phyloP scores from a whole-genome alignment of 2,329 filamentous ascomycete genomes.

The Microsporum canis region DNA sequence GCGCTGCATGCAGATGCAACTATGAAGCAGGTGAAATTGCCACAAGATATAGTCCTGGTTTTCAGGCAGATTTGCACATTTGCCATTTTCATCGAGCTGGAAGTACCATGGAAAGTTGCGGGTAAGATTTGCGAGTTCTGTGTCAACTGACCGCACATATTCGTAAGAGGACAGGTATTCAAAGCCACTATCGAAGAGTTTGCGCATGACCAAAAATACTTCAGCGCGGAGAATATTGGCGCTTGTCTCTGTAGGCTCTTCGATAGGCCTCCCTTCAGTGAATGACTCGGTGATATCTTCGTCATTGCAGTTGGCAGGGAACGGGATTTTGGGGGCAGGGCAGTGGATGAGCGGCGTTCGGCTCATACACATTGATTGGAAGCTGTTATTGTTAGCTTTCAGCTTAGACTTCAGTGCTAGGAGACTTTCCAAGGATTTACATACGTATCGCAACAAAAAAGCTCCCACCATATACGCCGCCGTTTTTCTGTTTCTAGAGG shows the following conservation, averaged over 20 bases:
- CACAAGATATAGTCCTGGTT: constrained; percentile 17
- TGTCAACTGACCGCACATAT: constrained; percentile 16
- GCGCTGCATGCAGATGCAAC: constrained; percentile 19
- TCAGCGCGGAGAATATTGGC: constrained; percentile 16
- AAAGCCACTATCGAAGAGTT: constrained; percentile 14
- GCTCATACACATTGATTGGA: constrained; percentile 21
- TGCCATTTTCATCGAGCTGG: constrained; percentile 11
- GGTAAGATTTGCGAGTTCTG: constrained; percentile 16
- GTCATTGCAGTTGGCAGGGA: constrained; percentile 20
- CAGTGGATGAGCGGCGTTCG: constrained; percentile 19
- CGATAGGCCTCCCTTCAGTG: constrained; percentile 13
- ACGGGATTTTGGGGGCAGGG: constrained; percentile 16
- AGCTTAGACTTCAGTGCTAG: not conserved
- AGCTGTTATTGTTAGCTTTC: constrained; percentile 11
- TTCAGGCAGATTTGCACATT: constrained; percentile 10
- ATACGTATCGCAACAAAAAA: constrained; percentile 19
- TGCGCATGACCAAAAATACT: constrained; percentile 17
- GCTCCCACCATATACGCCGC: constrained; percentile 20
- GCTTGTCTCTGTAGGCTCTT: constrained; percentile 18
- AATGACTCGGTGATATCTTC: constrained; percentile 16
- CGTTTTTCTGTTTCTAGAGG: constrained; percentile 18
- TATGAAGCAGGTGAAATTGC: constrained; percentile 20
- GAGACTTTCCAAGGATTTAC: constrained; percentile 1
- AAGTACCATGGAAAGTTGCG: constrained; percentile 20
- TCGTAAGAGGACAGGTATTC: constrained; percentile 17